These are phyloP conservation scores for Solanum commersonii DNA, from an alignment of 257 asterid species.

Conservation along the genomic window DNA sequence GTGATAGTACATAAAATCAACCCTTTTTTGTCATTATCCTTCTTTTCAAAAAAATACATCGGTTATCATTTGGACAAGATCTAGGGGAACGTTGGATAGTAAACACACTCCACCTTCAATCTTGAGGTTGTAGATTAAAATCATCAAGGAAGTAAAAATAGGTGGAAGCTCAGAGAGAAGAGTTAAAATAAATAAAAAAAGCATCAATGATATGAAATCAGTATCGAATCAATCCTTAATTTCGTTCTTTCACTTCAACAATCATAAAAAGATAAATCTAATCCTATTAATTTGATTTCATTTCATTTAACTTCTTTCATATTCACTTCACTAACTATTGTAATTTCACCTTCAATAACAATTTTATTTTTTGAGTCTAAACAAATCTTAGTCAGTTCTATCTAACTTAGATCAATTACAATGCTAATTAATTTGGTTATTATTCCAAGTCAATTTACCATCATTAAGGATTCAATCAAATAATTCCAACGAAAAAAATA, in stretches of 20 bases:
- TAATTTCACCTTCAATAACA: background rate
- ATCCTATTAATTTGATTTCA: background rate
- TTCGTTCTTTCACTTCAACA: background rate
- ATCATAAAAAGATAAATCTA: background rate
- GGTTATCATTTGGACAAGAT: no score
- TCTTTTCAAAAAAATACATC: no score
- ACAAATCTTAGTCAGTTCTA: background rate
- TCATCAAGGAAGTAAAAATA: background rate
- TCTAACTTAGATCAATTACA: background rate
- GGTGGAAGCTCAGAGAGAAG: no score
- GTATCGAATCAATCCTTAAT: background rate
- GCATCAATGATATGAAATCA: background rate
- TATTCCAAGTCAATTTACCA: background rate
- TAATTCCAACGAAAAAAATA: background rate
- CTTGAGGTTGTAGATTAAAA: background rate
- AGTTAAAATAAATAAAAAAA: no score
- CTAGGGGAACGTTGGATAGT: accelerated
- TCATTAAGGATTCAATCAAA: background rate
- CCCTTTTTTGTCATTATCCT: no score
- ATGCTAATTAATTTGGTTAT: background rate
- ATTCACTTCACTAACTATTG: background rate
- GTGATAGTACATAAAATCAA: background rate
- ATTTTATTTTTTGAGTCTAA: background rate
- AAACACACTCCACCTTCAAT: background rate
- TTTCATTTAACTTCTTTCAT: background rate